A percentile compares a stretch with the other conserved stretches of the same genome.
These are phyloP conservation scores for Coemansia sp. DNA, from an alignment of 192 early-diverging fungal species.

Conservation along the genomic window DNA sequence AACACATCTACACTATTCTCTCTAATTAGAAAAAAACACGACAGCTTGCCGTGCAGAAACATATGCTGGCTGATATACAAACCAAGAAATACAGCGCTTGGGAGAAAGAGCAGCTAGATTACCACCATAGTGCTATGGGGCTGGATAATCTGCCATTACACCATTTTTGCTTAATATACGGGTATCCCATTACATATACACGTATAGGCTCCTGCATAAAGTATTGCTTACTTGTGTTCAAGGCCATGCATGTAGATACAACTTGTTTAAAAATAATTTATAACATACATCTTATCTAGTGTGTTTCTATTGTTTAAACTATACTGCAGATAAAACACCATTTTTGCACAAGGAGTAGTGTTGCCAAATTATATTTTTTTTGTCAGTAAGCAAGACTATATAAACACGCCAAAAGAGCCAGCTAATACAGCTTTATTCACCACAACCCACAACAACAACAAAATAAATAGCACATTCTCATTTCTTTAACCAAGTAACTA, in stretches of 20 bases:
- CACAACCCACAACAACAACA: not conserved
- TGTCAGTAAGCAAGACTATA: no score
- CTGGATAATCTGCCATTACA: constrained; percentile 29
- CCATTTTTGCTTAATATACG: constrained; percentile 66
- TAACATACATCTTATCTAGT: constrained; percentile 3
- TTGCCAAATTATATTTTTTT: no score
- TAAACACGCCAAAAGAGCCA: not conserved
- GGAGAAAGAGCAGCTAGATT: not conserved
- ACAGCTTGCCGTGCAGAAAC: constrained; percentile 11
- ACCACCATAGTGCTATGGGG: constrained; percentile 6
- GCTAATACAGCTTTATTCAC: not conserved
- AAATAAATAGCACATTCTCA: no score
- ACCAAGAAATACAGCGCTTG: constrained; percentile 5
- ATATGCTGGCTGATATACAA: constrained; percentile 27
- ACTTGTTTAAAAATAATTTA: constrained; percentile 49
- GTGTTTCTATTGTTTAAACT: not conserved
- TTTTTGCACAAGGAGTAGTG: no score
- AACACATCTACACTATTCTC: not conserved
- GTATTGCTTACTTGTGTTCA: constrained; percentile 61
- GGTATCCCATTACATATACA: constrained; percentile 58
- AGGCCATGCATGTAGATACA: constrained; percentile 60
- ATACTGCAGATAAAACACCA: not conserved
- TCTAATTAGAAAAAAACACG: constrained; percentile 30
- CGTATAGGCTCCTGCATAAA: constrained; percentile 64
- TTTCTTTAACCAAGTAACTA: no score